These are phyloP conservation scores for Kwoniella sp. DNA, from an alignment of 768 basidiomycete species.

Conservation along the genomic window DNA sequence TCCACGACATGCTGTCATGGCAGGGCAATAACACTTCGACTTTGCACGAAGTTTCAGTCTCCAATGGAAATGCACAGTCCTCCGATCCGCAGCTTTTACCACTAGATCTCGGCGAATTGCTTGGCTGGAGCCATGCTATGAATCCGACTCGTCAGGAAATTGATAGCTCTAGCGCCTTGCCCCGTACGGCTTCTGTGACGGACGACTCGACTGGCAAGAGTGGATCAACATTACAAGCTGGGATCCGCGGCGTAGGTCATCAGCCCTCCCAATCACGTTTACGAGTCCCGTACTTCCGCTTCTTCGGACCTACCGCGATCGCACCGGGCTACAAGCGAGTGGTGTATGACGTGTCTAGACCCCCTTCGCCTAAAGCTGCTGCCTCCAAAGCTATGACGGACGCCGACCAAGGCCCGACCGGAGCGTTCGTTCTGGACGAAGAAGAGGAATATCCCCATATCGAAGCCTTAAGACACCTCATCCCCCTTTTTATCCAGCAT, in stretches of 20 bases:
- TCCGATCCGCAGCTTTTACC: background rate
- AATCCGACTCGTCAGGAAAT: background rate
- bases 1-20: background rate
- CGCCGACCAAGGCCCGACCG: background rate
- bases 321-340: constrained; percentile 28
- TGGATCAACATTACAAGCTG: background rate
- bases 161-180: background rate
- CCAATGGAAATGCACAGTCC: background rate
- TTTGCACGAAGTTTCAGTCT: background rate
- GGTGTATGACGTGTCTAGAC: constrained; percentile 24
- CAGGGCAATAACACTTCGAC: background rate
- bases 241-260: background rate
- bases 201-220: background rate
- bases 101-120: background rate
- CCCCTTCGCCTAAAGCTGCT: constrained; percentile 17
- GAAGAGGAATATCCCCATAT: constrained; percentile 5
- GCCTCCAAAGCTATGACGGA: background rate
- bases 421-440: background rate
- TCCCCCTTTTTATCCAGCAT: constrained; percentile 27
- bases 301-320: constrained; percentile 27
- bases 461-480: constrained; percentile 11
- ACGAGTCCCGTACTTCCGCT: constrained; percentile 35
- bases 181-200: background rate
- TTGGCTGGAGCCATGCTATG: constrained; percentile 5
- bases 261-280: background rate